Evolutionary conservation across 148 eudicot genomes (phyloP).

Genomic region (Chenopodium quinoa): DNA sequence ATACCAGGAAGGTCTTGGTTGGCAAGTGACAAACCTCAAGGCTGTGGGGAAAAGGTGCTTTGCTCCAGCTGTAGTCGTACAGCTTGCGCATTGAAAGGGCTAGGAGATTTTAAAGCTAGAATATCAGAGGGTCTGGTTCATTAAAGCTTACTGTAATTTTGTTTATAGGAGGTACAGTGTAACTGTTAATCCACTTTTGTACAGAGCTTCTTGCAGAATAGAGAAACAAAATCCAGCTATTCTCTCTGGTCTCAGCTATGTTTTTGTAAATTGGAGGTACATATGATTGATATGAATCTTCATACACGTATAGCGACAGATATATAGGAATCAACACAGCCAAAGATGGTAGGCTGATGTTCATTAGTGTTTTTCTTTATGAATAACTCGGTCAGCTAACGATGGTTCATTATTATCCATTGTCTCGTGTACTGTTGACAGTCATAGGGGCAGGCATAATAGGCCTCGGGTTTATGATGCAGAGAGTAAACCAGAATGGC

Average conservation of each 20-base stretch:
- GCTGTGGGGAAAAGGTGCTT: slow-evolving; percentile 56
- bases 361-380: too few species aligned
- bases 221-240: not conserved
- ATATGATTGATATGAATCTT: not conserved
- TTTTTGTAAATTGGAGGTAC: not conserved
- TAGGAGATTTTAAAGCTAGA: not conserved
- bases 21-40: slow-evolving; percentile 54
- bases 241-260: not conserved
- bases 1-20: slow-evolving; percentile 62
- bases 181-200: not conserved
- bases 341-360: too few species aligned
- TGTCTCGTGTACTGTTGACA: not conserved
- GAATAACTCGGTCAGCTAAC: not conserved
- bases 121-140: not conserved
- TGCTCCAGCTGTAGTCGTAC: slow-evolving; percentile 36
- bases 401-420: not conserved
- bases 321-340: not conserved
- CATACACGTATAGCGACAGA: not conserved
- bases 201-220: not conserved
- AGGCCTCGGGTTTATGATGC: too few species aligned
- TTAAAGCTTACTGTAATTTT: slow-evolving; percentile 2
- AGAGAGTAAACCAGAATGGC: too few species aligned
- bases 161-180: not conserved
- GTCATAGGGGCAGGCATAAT: too few species aligned
- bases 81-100: not conserved